These are phyloP conservation scores for Botrytis porri DNA, from an alignment of 2,329 filamentous ascomycete genomes.

Conservation along the genomic window DNA sequence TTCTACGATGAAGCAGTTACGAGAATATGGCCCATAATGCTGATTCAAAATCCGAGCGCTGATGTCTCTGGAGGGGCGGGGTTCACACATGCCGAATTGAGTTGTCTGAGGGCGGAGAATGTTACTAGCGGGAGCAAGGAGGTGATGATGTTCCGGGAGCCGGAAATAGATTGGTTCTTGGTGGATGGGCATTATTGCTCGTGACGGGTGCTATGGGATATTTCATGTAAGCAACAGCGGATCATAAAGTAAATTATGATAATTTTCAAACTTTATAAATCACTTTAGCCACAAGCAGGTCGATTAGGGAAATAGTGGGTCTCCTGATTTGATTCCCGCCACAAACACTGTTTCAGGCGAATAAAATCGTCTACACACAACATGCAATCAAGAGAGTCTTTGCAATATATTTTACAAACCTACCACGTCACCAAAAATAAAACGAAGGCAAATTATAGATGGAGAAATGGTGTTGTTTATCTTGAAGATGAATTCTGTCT, in stretches of 20 bases:
- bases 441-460: neutral
- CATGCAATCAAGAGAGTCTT: neutral
- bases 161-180: neutral
- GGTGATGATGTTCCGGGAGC: neutral
- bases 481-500: neutral
- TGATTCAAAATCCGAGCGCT: neutral
- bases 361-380: neutral
- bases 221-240: neutral
- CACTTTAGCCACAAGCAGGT: neutral
- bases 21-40: conserved; percentile 3
- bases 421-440: fast-evolving
- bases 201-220: neutral
- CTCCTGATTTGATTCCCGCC: neutral
- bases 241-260: neutral
- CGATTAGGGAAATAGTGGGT: neutral
- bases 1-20: conserved; percentile 5
- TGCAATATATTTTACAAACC: neutral
- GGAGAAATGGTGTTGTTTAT: neutral
- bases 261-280: neutral
- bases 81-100: neutral
- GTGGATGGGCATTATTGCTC: neutral
- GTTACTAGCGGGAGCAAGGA: neutral
- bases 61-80: neutral
- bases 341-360: no score
- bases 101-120: conserved; percentile 2